A percentile compares a stretch with the other conserved stretches of the same genome.
phyloP scores from a whole-genome alignment of 148 eudicot species.

The Cornus kousa region DNA sequence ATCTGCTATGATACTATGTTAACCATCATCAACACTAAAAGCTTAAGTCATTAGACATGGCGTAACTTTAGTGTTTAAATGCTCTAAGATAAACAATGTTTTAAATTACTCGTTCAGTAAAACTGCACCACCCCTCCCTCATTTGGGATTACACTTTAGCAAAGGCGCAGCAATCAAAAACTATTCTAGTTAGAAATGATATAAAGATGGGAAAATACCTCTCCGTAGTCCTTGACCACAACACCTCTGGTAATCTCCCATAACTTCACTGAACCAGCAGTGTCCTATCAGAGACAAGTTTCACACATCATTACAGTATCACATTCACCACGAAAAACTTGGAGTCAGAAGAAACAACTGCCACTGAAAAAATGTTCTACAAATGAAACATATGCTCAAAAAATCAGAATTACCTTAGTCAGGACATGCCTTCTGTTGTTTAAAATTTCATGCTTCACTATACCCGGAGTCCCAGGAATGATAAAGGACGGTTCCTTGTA shows the following conservation, averaged over 20 bases:
- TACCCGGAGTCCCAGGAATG: constrained; percentile 76
- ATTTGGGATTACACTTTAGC: neutral
- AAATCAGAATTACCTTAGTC: constrained; percentile 63
- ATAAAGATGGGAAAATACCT: constrained; percentile 35
- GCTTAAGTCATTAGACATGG: too few relatives aligned
- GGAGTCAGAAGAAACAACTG: neutral
- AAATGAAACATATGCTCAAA: neutral
- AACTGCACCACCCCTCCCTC: constrained; percentile 1
- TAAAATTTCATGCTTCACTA: constrained; percentile 89
- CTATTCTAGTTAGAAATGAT: neutral
- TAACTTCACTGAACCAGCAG: constrained; percentile 86
- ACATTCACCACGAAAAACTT: constrained; percentile 11
- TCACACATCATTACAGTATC: neutral
- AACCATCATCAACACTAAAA: too few relatives aligned
- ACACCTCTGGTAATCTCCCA: constrained; percentile 94
- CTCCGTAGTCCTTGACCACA: constrained; percentile 75
- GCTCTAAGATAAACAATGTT: neutral
- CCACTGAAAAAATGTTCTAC: neutral
- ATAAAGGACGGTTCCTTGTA: constrained; percentile 59
- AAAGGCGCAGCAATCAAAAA: neutral
- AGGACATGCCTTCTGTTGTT: constrained; percentile 91
- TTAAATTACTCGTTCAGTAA: neutral
- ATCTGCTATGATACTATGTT: too few relatives aligned
- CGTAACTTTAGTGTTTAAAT: too few relatives aligned
- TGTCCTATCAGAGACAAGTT: constrained; percentile 51